Base-by-base conservation (phyloP, 331 rosid genomes). In the Rosa hybrid region DNA sequence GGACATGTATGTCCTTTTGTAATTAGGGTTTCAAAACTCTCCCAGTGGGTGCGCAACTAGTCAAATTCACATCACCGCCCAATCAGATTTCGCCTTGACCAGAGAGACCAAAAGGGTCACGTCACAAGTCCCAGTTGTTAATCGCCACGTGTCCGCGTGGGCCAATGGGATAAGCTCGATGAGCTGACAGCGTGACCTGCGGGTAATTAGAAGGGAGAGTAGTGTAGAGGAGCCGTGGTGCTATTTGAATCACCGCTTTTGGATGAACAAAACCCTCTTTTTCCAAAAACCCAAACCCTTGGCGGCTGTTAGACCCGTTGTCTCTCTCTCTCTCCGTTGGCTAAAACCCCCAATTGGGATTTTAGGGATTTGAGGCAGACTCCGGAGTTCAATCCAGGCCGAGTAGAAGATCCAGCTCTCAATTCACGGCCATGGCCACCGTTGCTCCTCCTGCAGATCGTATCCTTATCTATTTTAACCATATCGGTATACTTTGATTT, bases 231-330 rank as follows among this genome's bases (percentile, higher is more conserved):
- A 86, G 91, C 88, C 80, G 90, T 90, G 88, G 92, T 84, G 94
- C 97, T 94, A 94, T 94, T 94, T 94, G 98, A 94, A 94, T 94
- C 98, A 89, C 94, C 90, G 89, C 92, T 91, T 94, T 87, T 68
- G 88, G 83, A 80, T 80, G 85, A 83, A 73, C 88, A 88, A 93
- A 94, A 86, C 97, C 97, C 98, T 92, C 90, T 91, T 75, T 89
- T 81, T 44, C 88, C 83, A 80, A 94, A 94, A 94, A 89, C 97
- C 98, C 96, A 92, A 91, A 92, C 97, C 94, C 94, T 90, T 94
- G 97, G 98, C 98, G 98, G 98, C 97, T 92, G 93, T 84, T 90
- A 84, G 91, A 85, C 91, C 89, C 90, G 78, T 90, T 86, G 84
- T 72, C 71, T 67, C 14, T 85, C 60, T n/a, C 91, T 81, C 80